These are phyloP conservation scores for Nakazawaea ambrosiae DNA, from an alignment of 805 yeast genomes.

Conservation along the genomic window DNA sequence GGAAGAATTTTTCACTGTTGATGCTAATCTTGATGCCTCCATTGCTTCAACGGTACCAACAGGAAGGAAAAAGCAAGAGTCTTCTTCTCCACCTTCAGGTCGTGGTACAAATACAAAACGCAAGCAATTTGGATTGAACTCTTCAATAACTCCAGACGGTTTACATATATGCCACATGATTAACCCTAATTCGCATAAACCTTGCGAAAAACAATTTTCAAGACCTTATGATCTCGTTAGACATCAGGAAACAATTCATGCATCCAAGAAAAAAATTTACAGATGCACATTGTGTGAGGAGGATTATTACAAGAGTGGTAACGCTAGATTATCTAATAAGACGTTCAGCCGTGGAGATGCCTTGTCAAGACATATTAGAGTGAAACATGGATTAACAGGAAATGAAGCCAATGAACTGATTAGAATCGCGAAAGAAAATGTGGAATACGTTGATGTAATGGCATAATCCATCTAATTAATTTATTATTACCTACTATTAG, in stretches of 20 bases:
- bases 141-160: constrained; percentile 7
- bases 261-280: constrained; percentile 76
- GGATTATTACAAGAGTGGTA: constrained; percentile 39
- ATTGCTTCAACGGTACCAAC: too few species aligned
- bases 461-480: neutral
- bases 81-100: too few species aligned
- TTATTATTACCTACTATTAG: too few species aligned
- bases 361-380: constrained; percentile 84
- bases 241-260: constrained; percentile 95
- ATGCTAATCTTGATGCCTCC: neutral
- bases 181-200: constrained; percentile 53
- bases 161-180: constrained; percentile 53
- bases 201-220: constrained; percentile 76
- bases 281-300: constrained; percentile 84
- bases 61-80: too few species aligned
- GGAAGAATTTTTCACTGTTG: neutral
- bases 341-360: constrained; percentile 95
- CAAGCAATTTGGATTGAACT: too few species aligned
- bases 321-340: constrained; percentile 37
- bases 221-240: constrained; percentile 92
- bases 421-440: constrained; percentile 70
- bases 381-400: constrained; percentile 73
- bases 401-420: constrained; percentile 64
- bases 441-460: constrained; percentile 40
- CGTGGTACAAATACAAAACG: constrained; percentile 3